Base-by-base conservation (phyloP, 202 grass and related monocot species). In the Digitaria exilis region DNA sequence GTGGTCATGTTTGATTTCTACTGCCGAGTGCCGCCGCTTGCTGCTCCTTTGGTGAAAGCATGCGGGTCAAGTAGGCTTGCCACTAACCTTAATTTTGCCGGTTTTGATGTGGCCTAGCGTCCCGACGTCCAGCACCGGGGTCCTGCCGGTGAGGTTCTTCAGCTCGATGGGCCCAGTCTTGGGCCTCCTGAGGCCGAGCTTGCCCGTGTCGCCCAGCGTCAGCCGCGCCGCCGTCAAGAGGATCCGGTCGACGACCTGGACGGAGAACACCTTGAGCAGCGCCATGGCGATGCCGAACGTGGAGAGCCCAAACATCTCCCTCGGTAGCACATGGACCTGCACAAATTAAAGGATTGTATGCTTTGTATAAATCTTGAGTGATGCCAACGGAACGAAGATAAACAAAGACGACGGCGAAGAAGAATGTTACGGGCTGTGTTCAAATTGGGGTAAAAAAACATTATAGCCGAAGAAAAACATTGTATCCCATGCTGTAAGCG, bases 101-200 rank as follows among this genome's bases (percentile, higher is more conserved):
- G 87, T 80, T 94, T 94, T 98, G 86, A 98, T 98, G 79, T 94
- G 86, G n/a, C 54, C 66, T 42, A 98, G 78, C n/a, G 96, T 85
- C n/a, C 96, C 96, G 2, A 94, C 89, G 61, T 98, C 96, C 45
- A 98, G 87, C 70, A 98, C 93, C 5, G 96, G 96, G 25, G 96
- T 98, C 58, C 89, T 84, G 44, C 96, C 96, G 14, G 93, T 94
- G 78, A 96, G 89, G 89, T 77, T 92, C 80, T 98, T 98, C 24
- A 98, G 96, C 80, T 95, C 93, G 51, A 98, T 87, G 80, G 96
- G 96, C 13, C 96, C 96, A 17, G 69, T 90, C 87, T 96, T 98
- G 31, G 96, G 96, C 39, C 93, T 65, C 41, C 75, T 83, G 1
- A 98, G 93, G 25, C 93, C 96, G 35, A 89, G 86, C 87, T 86